Conservation (phyloP, 202 grass and related monocot genomes). For the Alloteropsis angusta region DNA sequence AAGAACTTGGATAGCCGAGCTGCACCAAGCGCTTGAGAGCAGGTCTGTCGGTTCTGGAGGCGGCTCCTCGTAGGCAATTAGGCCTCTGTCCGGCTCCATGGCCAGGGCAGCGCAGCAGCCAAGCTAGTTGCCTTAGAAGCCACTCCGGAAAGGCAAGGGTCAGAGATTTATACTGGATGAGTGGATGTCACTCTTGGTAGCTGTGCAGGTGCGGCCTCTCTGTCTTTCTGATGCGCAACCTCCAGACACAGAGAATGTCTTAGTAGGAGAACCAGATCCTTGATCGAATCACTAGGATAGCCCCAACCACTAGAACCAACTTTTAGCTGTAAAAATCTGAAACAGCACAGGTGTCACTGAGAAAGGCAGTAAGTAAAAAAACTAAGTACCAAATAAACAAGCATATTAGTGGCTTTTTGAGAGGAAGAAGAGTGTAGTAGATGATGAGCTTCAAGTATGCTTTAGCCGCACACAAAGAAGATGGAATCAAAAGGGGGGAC, state of each 20-base stretch:
- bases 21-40: conserved; percentile 88
- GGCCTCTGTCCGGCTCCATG: conserved; percentile 25
- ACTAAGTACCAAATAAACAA: conserved; percentile 27
- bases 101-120: neutral
- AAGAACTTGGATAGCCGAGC: conserved; percentile 74
- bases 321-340: conserved; percentile 44
- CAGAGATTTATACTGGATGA: conserved; percentile 24
- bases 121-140: conserved; percentile 15
- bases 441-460: conserved; percentile 49
- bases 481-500: conserved; percentile 53
- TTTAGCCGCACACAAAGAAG: conserved; percentile 39
- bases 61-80: conserved; percentile 9
- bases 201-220: conserved; percentile 15
- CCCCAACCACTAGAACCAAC: conserved; percentile 44
- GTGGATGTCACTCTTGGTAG: conserved; percentile 28
- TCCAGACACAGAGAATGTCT: conserved; percentile 27
- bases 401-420: conserved; percentile 30
- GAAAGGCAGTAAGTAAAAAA: conserved; percentile 21
- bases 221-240: conserved; percentile 21
- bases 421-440: conserved; percentile 21
- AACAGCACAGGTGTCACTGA: conserved; percentile 28
- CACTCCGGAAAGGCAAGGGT: neutral
- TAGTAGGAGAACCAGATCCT: conserved; percentile 41
- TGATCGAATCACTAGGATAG: conserved; percentile 41
- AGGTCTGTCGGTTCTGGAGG: conserved; percentile 42